These are phyloP conservation scores for Mycena leptocephala DNA, from an alignment of 768 basidiomycete genomes.

Conservation along the genomic window DNA sequence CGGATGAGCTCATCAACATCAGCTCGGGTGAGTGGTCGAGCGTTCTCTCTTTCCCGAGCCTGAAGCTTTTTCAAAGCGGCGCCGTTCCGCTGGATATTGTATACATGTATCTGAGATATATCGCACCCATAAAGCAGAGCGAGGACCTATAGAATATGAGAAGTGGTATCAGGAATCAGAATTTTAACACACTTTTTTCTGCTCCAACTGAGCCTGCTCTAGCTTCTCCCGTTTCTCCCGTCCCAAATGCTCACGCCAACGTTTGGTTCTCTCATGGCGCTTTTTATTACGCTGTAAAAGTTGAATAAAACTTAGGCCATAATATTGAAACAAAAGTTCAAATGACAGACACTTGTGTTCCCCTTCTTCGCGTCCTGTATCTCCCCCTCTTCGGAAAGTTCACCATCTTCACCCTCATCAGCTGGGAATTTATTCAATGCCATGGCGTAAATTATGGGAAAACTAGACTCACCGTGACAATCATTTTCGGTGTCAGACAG, in stretches of 20 bases:
- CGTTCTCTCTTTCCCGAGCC: neutral
- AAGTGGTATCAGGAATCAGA: neutral
- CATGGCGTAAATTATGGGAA: neutral
- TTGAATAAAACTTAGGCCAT: neutral
- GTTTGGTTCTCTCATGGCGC: neutral
- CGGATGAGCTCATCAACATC: neutral
- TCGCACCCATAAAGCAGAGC: neutral
- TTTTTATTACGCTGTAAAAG: neutral
- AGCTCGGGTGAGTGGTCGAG: neutral
- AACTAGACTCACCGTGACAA: neutral
- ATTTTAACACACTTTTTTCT: neutral
- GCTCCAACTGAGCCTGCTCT: neutral
- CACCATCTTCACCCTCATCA: neutral
- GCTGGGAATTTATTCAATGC: neutral
- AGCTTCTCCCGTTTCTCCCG: neutral
- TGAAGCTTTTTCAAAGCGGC: neutral
- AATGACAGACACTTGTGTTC: neutral
- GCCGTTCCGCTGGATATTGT: neutral
- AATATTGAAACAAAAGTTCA: neutral
- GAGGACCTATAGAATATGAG: neutral
- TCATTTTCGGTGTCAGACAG: neutral
- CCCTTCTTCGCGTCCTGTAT: neutral
- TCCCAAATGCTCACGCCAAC: too few relatives aligned
- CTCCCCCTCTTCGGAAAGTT: neutral
- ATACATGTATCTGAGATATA: neutral